Conservation (phyloP, 345 rosid species). For the Salix caprea region DNA sequence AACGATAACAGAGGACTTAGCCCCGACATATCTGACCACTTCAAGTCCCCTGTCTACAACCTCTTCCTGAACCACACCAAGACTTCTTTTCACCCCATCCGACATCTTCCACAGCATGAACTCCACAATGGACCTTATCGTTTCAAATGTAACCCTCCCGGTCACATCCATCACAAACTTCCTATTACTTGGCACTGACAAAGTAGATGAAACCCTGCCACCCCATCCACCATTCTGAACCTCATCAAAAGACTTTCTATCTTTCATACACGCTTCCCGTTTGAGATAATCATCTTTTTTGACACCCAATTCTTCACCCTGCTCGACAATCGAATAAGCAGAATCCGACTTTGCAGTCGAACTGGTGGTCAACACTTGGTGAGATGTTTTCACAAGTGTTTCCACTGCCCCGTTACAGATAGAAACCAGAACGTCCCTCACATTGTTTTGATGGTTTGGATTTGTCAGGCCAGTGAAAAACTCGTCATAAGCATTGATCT, state of each 20-base stretch:
- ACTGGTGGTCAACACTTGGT: slow-evolving; percentile 57
- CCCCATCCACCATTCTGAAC: slow-evolving; percentile 47
- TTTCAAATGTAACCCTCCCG: slow-evolving; percentile 80
- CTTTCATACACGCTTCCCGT: slow-evolving; percentile 20
- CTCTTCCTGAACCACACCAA: slow-evolving; percentile 45
- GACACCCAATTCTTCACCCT: slow-evolving; percentile 16
- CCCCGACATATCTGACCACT: slow-evolving; percentile 57
- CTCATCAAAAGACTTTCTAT: slow-evolving; percentile 28
- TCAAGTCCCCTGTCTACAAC: slow-evolving; percentile 59
- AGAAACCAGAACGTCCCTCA: slow-evolving; percentile 67
- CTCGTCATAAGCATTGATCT: slow-evolving; percentile 74
- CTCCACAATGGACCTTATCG: slow-evolving; percentile 56
- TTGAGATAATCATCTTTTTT: slow-evolving; percentile 14
- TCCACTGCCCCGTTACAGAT: slow-evolving; percentile 72
- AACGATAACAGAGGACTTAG: slow-evolving; percentile 66
- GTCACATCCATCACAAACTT: slow-evolving; percentile 84
- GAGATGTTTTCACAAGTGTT: slow-evolving; percentile 77
- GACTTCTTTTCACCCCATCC: slow-evolving; percentile 52
- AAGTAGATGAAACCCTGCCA: slow-evolving; percentile 46
- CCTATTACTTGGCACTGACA: slow-evolving; percentile 69
- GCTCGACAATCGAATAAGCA: slow-evolving; percentile 25
- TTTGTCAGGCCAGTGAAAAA: slow-evolving; percentile 80
- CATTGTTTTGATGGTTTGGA: slow-evolving; percentile 63
- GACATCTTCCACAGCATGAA: slow-evolving; percentile 57
- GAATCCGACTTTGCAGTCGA: slow-evolving; percentile 12